These are phyloP conservation scores for Bryum argenteum DNA, from an alignment of 225 moss, liverwort and hornwort genomes.

Conservation along the genomic window DNA sequence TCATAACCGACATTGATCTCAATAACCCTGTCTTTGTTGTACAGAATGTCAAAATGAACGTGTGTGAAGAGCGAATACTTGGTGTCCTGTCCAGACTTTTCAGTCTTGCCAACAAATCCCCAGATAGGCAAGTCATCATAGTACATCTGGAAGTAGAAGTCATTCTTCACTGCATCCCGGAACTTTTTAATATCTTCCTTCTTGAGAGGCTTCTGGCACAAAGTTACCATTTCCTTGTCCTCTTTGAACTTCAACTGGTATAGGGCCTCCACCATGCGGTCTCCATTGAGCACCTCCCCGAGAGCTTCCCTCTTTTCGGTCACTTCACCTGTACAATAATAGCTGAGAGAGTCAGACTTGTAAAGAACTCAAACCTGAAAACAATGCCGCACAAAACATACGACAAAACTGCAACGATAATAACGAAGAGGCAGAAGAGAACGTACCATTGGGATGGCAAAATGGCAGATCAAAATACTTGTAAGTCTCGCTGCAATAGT, in stretches of 20 bases:
- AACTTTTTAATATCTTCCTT: constrained; percentile 63
- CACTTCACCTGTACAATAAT: constrained; percentile 61
- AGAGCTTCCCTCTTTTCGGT: constrained; percentile 96
- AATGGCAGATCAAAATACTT: constrained; percentile 94
- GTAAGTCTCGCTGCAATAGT: constrained; percentile 86
- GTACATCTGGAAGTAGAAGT: constrained; percentile 98
- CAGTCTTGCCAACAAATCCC: constrained; percentile 84
- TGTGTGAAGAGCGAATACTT: constrained; percentile 75
- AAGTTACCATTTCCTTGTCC: constrained; percentile 58
- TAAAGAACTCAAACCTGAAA: constrained; percentile 1
- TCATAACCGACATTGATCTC: constrained; percentile 83
- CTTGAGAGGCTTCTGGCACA: constrained; percentile 63
- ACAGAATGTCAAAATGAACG: constrained; percentile 80
- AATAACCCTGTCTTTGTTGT: constrained; percentile 84
- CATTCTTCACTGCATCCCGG: constrained; percentile 86
- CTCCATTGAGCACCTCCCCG: constrained; percentile 95
- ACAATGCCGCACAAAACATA: constrained; percentile 2
- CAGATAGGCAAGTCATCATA: constrained; percentile 95
- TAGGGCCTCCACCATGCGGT: constrained; percentile 85
- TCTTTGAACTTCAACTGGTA: constrained; percentile 80
- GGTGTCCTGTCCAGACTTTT: constrained; percentile 40
- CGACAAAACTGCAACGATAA: background rate
- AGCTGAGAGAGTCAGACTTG: background rate
- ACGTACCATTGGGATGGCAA: constrained; percentile 67
- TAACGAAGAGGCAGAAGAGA: constrained; percentile 2